Evolutionary conservation across 169 alveolate species (phyloP).

Genomic region (Babesia gibsoni): DNA sequence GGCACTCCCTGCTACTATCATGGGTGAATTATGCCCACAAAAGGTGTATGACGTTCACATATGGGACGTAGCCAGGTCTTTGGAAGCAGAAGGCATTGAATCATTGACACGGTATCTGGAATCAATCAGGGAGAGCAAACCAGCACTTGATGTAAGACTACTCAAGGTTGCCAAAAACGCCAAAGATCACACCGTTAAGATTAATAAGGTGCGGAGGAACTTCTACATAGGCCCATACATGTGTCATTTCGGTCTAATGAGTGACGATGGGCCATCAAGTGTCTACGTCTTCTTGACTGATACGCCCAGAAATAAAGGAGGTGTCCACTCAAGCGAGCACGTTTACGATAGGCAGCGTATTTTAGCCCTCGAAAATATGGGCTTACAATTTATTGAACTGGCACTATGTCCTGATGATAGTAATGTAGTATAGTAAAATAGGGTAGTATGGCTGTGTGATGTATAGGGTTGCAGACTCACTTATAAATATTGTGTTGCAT

Average conservation of each 20-base stretch:
- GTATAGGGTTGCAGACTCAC: no score
- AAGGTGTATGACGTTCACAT: neutral
- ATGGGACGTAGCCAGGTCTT: constrained; percentile 32
- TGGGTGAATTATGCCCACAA: constrained; percentile 12
- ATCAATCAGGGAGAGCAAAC: neutral
- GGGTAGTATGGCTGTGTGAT: no score
- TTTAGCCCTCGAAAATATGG: neutral
- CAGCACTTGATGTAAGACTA: neutral
- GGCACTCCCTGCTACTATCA: constrained; percentile 17
- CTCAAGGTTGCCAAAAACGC: constrained; percentile 9
- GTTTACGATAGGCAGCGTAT: constrained; percentile 1
- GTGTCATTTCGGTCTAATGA: constrained; percentile 33
- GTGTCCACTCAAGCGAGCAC: neutral
- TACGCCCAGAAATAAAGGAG: neutral
- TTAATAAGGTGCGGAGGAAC: constrained; percentile 11
- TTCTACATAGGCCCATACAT: constrained; percentile 46
- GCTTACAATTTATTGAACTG: constrained; percentile 6
- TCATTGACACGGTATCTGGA: constrained; percentile 9
- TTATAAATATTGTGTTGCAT: no score
- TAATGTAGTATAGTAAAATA: constrained; percentile 7
- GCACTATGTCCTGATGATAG: neutral
- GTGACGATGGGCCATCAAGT: neutral
- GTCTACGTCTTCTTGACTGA: neutral
- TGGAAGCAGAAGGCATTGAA: neutral
- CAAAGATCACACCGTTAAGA: neutral